Base-by-base conservation (phyloP, 805 yeast species). In the Aciculoconidium aculeatum region DNA sequence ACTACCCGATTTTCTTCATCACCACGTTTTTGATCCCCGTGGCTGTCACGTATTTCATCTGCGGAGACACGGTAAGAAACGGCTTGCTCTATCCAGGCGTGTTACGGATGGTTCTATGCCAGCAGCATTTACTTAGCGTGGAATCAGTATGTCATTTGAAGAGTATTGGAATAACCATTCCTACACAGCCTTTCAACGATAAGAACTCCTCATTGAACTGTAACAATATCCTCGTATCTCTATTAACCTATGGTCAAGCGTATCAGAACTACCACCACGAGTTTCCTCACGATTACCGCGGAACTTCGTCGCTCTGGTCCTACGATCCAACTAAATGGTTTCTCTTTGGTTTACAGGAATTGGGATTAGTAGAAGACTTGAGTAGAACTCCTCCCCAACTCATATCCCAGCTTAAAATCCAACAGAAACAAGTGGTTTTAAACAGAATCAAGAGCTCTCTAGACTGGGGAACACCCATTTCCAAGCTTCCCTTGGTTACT, bases 381-480 rank as follows among this genome's bases (percentile, higher is more conserved):
- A 35, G 78, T 42, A 73, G 41, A 68, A 81, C 49, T 60, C 80
- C 83, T 34, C 79, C 77, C 48, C 80, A 86, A 26, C 53, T 77
- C 14, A 76, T 90, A 12, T 84, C 78, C 45, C 70, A 65, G 37
- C 42, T 65, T n/a, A 40, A 44, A 26, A 47, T 64, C 13, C 70
- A 65, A 36, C 95, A 87, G 51, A 80, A 78, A 52, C 97, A 88
- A 58, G 77, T 77, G 55, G 62, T 79, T 37, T 67, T 88, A 15
- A 94, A 88, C 55, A 65, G 75, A 37, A 76, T 84, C 61, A 69
- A 92, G 40, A 67, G 85, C 8, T 76, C 77, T 40, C 67, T 88
- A 36, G 82, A 84, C 60, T 88, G 96, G 96, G 96, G 96, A 12
- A 82, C 88, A 2, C 94, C 96, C 3, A 80, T 90, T 31, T 90